Conservation (phyloP, 441 rosid species). For the Raphanus hybrid region DNA sequence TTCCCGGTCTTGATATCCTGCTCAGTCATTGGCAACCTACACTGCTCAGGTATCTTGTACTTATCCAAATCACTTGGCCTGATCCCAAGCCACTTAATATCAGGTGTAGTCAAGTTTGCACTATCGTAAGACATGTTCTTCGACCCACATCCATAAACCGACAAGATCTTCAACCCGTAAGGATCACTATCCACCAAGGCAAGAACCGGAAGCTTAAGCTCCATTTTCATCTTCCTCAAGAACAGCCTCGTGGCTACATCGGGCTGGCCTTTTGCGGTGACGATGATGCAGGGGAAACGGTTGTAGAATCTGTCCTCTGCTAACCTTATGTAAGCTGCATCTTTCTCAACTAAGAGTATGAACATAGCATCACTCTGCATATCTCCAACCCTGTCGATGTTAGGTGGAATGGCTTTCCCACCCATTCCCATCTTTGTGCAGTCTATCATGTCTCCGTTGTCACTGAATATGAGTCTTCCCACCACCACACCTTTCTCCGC, state of each 20-base stretch:
- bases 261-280: conserved; percentile 94
- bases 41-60: conserved; percentile 91
- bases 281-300: conserved; percentile 91
- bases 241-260: conserved; percentile 97
- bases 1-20: conserved; percentile 99
- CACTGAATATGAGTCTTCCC: conserved; percentile 90
- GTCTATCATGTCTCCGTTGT: conserved; percentile 95
- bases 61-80: conserved; percentile 95
- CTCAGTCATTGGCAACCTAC: conserved; percentile 95
- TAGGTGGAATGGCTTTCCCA: conserved; percentile 95
- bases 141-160: conserved; percentile 97
- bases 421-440: conserved; percentile 99
- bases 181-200: conserved; percentile 98
- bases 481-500: conserved; percentile 96
- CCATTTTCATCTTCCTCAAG: conserved; percentile 92
- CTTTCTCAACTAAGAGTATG: conserved; percentile 87
- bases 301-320: conserved; percentile 97
- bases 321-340: conserved; percentile 89
- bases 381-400: conserved; percentile 91
- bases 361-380: conserved; percentile 94
- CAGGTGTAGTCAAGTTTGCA: conserved; percentile 93
- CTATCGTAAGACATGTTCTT: conserved; percentile 99
- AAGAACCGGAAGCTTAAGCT: conserved; percentile 88
- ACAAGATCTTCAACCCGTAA: conserved; percentile 88
- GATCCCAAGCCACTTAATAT: conserved; percentile 94